Evolutionary conservation across 306 rosid species (phyloP).

Genomic region (Vicia villosa): DNA sequence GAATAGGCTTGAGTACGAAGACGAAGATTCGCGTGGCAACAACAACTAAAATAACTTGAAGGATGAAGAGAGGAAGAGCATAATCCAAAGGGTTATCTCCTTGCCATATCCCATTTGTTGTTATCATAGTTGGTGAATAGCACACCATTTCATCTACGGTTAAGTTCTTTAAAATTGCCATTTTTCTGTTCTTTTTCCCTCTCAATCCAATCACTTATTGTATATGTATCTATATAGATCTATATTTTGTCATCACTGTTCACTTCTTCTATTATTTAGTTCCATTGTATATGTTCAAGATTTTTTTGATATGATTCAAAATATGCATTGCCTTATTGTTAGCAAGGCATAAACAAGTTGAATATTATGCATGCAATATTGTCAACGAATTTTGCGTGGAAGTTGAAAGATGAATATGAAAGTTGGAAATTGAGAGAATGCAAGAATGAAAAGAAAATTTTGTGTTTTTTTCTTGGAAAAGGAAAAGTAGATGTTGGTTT

Average conservation of each 20-base stretch:
- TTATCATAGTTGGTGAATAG: slow-evolving; percentile 72
- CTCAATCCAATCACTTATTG: neutral
- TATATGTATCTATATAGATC: neutral
- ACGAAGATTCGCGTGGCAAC: slow-evolving; percentile 58
- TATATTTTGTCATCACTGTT: neutral
- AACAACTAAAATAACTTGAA: slow-evolving; percentile 70
- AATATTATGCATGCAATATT: slow-evolving; percentile 17
- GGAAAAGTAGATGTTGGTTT: slow-evolving; percentile 32
- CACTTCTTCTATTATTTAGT: slow-evolving; percentile 12
- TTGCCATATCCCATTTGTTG: slow-evolving; percentile 79
- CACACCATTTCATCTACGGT: slow-evolving; percentile 49
- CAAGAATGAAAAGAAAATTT: slow-evolving; percentile 3
- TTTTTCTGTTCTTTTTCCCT: neutral
- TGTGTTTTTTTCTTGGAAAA: neutral
- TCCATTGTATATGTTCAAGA: neutral
- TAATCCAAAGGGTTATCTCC: slow-evolving; percentile 80
- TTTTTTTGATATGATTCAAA: neutral
- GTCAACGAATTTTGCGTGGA: slow-evolving; percentile 19
- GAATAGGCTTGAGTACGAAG: slow-evolving; percentile 76
- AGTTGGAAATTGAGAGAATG: slow-evolving; percentile 14
- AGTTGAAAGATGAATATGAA: slow-evolving; percentile 23
- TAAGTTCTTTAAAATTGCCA: slow-evolving; percentile 19
- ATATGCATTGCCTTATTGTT: slow-evolving; percentile 6
- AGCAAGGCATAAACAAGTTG: neutral
- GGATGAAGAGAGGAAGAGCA: slow-evolving; percentile 80